phyloP scores from a whole-genome alignment of 768 basidiomycete species.

The Porpolomopsis calyptriformis region DNA sequence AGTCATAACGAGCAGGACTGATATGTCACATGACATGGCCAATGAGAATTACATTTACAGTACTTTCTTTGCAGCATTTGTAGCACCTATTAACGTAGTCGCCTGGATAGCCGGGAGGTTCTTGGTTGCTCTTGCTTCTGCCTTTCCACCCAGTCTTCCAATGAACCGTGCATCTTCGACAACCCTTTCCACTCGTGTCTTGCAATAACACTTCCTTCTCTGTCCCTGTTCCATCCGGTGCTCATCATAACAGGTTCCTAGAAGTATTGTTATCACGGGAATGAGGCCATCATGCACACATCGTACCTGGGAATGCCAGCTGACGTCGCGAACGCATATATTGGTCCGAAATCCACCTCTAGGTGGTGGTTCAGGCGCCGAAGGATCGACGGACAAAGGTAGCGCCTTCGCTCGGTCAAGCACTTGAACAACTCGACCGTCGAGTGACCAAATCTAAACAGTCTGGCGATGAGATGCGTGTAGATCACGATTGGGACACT shows the following conservation, averaged over 20 bases:
- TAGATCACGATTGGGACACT: slow-evolving; percentile 15
- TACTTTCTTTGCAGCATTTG: too few relatives aligned
- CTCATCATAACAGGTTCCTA: slow-evolving; percentile 88
- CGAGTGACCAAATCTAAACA: slow-evolving; percentile 87
- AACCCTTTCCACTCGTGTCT: slow-evolving; percentile 96
- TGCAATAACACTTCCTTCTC: slow-evolving; percentile 68
- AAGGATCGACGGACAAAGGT: slow-evolving; percentile 65
- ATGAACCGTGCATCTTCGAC: slow-evolving; percentile 48
- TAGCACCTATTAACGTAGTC: too few relatives aligned
- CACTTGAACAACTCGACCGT: slow-evolving; percentile 75
- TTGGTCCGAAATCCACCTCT: slow-evolving; percentile 19
- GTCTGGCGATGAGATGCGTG: slow-evolving; percentile 1
- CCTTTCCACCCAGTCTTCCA: slow-evolving; percentile 74
- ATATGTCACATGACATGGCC: neutral
- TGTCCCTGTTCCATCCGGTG: slow-evolving; percentile 70
- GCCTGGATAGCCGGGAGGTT: too few relatives aligned
- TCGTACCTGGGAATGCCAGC: slow-evolving; percentile 78
- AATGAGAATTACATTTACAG: slow-evolving; percentile 1
- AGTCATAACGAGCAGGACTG: slow-evolving; percentile 14
- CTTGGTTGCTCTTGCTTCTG: slow-evolving; percentile 6
- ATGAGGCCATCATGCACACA: neutral
- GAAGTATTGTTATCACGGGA: neutral
- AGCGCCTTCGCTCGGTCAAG: slow-evolving; percentile 69
- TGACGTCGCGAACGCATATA: slow-evolving; percentile 82
- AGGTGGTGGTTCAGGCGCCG: slow-evolving; percentile 39